Evolutionary conservation across 192 early-diverging fungal species (phyloP), one percentile per base, ranked within the genome.

Genomic region (Coemansia furcata): DNA sequence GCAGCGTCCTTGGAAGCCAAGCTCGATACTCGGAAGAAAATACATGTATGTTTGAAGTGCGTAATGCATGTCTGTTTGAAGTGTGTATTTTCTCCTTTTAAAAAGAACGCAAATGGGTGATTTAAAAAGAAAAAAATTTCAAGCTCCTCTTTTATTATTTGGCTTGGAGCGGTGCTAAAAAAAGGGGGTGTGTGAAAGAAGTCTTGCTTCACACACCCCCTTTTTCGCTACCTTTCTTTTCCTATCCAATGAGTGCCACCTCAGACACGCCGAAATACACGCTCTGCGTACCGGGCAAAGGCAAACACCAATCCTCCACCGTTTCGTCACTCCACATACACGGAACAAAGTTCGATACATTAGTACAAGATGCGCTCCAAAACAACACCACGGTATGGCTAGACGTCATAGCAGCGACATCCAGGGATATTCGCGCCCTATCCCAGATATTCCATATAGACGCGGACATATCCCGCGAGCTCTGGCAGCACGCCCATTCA

Each of bases 281-380:
- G 37, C 33, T 60, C 21, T 60, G 58, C 58, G 11, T 60, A 60
- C 58, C 58, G 4, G 58, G 58, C 21, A 32, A 60, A 60, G 58
- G 58, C 58, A 60, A 60, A 39, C 10, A 21, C 58, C 17, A 23
- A 17, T 36, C 58, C 11, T 4, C 35, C n/a, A 14, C 35, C 37
- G n/a, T 60, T 19, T 10, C 58, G 4, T 21, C 29, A 1, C 58
- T 60, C 19, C 36, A 60, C 8, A 35, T 60, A 6, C n/a, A 60
- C 21, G 37, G 37, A 35, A 12, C 21, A 37, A 60, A 60, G n/a
- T 4, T 60, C 17, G 35, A 60, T 19, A 3, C 6, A 1, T 6
- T 60, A 39, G 58, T 60, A 12, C 7, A 38, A 1, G 19, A 60
- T 10, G 58, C 58, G 6, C 19, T 38, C 5, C 2, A 23, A 3